Evolutionary conservation across 805 yeast genomes (phyloP), one percentile per base, ranked within the genome.

Genomic region (Candida stauntonica): DNA sequence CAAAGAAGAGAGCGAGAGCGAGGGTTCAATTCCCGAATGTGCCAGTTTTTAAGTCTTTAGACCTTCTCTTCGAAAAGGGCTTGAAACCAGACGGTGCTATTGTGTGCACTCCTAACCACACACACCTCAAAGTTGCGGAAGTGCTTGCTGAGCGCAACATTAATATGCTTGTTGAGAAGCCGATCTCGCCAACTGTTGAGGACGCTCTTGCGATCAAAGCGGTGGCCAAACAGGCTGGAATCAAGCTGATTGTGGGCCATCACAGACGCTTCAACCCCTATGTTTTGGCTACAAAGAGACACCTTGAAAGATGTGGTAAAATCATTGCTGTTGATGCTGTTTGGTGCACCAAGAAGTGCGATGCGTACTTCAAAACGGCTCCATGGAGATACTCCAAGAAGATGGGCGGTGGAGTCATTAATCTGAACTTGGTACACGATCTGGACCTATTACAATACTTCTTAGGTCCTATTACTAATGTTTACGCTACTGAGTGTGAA

Each of bases 251-350:
- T 8, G 48, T 47, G 19, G 51, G 51, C 11, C 51, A 47, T 31
- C 51, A 47, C 36, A 45, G 51, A 36, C 36, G 51, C 28, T 47
- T 47, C 42, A 47, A 47, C 44, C 51, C 51, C 12, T 47, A 47
- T 32, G 48, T 42, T 17, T 21, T 47, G 9, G 47, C 49, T 12
- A 42, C 51, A 7, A 47, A 47, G 46, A 45, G 24, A 14, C 45
- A 45, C 26, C 31, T 47, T 19, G 38, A 36, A 26, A 28, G 42
- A 18, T 38, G 42, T 17, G 51, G 51, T 7, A 29, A 38, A 27
- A 33, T 47, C 36, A 36, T 47, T 26, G 51, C 51, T 13, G 47
- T 47, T 17, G 48, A 47, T 36, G 51, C 47, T 1, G 47, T 45
- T 13, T 47, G 51, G 51, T 42, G 47, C 14, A 7, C 41, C 5